These are phyloP conservation scores for Entomophthora muscae DNA, from an alignment of 371 early-diverging fungal species.

Conservation along the genomic window DNA sequence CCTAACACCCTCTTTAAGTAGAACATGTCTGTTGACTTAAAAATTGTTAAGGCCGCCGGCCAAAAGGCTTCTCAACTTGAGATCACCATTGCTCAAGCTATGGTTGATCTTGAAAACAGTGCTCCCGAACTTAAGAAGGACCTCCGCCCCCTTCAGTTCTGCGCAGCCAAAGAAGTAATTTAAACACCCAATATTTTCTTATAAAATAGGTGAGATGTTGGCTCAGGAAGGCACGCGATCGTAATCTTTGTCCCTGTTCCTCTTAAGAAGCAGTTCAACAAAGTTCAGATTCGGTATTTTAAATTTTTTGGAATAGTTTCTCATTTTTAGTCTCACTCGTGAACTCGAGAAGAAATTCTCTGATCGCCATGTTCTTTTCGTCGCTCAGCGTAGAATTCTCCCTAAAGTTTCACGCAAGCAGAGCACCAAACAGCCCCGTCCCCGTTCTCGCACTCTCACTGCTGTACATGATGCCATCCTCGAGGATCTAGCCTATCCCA, in stretches of 20 bases:
- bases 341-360: conserved; percentile 99
- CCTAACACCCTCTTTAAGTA: too few relatives aligned
- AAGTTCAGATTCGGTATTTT: conserved; percentile 66
- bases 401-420: conserved; percentile 74
- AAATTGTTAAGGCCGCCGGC: conserved; percentile 68
- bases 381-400: conserved; percentile 92
- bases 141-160: conserved; percentile 79
- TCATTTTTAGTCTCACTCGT: conserved; percentile 50
- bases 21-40: conserved; percentile 29
- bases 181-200: not conserved
- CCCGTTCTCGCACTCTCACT: conserved; percentile 90
- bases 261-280: conserved; percentile 77
- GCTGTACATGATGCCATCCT: conserved; percentile 89
- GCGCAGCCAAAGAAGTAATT: conserved; percentile 86
- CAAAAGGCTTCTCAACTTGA: conserved; percentile 69
- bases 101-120: conserved; percentile 87
- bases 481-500: conserved; percentile 94
- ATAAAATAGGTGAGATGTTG: conserved; percentile 55
- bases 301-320: not conserved
- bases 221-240: conserved; percentile 89
- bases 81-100: conserved; percentile 86
- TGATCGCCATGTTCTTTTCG: conserved; percentile 89
- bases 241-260: conserved; percentile 95
- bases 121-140: conserved; percentile 90
- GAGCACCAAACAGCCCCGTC: conserved; percentile 80